Evolutionary conservation across 164 flowering plant genomes (phyloP).

Genomic region (Macadamia tetraphylla): DNA sequence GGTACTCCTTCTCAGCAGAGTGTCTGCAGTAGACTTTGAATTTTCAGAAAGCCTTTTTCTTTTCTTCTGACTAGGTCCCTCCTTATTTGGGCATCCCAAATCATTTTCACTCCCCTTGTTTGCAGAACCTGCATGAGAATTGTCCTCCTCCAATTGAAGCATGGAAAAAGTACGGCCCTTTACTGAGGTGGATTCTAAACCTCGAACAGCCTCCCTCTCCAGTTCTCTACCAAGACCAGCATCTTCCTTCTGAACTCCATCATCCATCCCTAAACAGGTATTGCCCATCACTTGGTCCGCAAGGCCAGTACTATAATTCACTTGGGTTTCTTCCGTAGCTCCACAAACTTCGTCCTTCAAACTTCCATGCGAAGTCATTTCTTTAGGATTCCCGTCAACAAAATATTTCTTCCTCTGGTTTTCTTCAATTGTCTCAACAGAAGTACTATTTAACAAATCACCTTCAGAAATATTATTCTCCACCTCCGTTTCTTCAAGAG

Average conservation of each 20-base stretch:
- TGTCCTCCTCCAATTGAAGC: constrained; percentile 12
- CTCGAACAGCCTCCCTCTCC: not conserved
- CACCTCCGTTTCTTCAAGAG: constrained; percentile 25
- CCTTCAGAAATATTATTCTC: constrained; percentile 4
- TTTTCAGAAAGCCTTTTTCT: constrained; percentile 29
- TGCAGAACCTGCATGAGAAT: constrained; percentile 5
- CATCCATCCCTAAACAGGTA: constrained; percentile 2
- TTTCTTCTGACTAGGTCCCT: constrained; percentile 22
- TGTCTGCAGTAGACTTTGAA: constrained; percentile 22
- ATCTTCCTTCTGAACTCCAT: constrained; percentile 13
- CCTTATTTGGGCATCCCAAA: constrained; percentile 8
- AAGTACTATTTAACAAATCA: constrained; percentile 4
- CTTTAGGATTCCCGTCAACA: not conserved
- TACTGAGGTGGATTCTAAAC: not conserved
- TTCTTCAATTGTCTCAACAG: not conserved
- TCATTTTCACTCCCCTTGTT: constrained; percentile 4
- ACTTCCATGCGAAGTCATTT: constrained; percentile 5
- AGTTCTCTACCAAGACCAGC: constrained; percentile 8
- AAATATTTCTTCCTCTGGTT: constrained; percentile 3
- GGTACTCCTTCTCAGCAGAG: constrained; percentile 68
- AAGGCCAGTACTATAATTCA: constrained; percentile 6
- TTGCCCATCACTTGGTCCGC: constrained; percentile 9
- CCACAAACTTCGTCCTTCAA: constrained; percentile 6
- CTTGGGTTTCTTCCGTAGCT: constrained; percentile 14
- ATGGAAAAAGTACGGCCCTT: constrained; percentile 6